These are phyloP conservation scores for Talaromyces sp. DNA, from an alignment of 2,329 filamentous ascomycete genomes.

Conservation along the genomic window DNA sequence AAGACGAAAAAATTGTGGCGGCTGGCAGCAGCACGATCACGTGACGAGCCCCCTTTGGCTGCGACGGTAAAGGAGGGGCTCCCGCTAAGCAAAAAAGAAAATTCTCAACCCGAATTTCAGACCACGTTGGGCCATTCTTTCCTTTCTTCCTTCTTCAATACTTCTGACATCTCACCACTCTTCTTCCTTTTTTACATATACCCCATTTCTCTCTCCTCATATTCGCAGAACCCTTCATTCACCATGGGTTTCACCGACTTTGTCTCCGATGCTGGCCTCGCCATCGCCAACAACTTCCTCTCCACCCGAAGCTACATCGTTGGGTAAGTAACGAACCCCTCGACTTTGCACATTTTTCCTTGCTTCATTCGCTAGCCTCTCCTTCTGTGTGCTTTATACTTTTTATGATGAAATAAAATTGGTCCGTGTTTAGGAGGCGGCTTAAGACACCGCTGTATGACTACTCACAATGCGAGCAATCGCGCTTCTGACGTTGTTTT, in stretches of 20 bases:
- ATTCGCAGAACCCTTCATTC: slow-evolving; percentile 23
- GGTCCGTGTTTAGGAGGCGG: slow-evolving; percentile 95
- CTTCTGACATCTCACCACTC: slow-evolving; percentile 23
- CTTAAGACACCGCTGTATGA: slow-evolving; percentile 86
- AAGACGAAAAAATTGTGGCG: slow-evolving; percentile 10
- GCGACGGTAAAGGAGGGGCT: slow-evolving; percentile 22
- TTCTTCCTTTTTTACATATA: slow-evolving; percentile 16
- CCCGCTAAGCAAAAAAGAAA: slow-evolving; percentile 25
- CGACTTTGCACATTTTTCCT: background rate
- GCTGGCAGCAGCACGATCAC: slow-evolving; percentile 24
- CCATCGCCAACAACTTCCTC: slow-evolving; percentile 49
- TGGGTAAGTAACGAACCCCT: slow-evolving; percentile 59
- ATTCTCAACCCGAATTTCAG: slow-evolving; percentile 22
- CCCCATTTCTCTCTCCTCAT: background rate
- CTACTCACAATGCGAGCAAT: slow-evolving; percentile 68
- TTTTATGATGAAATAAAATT: slow-evolving; percentile 78
- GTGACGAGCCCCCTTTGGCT: slow-evolving; percentile 22
- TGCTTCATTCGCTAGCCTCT: slow-evolving; percentile 20
- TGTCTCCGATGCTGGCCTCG: slow-evolving; percentile 59
- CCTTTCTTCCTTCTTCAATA: slow-evolving; percentile 27
- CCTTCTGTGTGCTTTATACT: slow-evolving; percentile 28
- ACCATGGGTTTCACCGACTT: slow-evolving; percentile 67
- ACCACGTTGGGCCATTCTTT: slow-evolving; percentile 27
- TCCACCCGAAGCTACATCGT: slow-evolving; percentile 72
- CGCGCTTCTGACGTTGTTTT: slow-evolving; percentile 66